These are phyloP conservation scores for Diatrype stigma DNA, from an alignment of 2,329 filamentous ascomycete genomes.

Conservation along the genomic window DNA sequence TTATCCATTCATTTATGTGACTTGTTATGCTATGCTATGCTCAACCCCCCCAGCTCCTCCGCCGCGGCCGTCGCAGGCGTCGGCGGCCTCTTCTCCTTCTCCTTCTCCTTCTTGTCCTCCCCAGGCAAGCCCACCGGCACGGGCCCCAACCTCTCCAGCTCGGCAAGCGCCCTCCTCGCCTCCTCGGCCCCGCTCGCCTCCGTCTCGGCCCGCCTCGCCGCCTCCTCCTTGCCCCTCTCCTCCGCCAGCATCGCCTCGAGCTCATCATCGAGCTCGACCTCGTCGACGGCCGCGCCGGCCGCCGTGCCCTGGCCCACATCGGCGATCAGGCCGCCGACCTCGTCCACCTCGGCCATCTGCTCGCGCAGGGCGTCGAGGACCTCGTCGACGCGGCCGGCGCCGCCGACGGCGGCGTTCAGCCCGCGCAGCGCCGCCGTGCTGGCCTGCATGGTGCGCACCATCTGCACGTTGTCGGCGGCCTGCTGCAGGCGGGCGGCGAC, in stretches of 20 bases:
- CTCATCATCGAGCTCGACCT: conserved; percentile 83
- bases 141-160: conserved; percentile 35
- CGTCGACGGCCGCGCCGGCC: conserved; percentile 69
- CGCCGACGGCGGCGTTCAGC: conserved; percentile 75
- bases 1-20: too few relatives aligned
- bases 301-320: conserved; percentile 47
- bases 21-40: conserved; percentile 6
- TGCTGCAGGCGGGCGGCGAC: conserved; percentile 80
- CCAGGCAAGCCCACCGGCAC: conserved; percentile 31
- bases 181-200: conserved; percentile 44
- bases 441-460: conserved; percentile 78
- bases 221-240: conserved; percentile 49
- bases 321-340: conserved; percentile 72
- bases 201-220: conserved; percentile 35
- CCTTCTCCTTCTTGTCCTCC: conserved; percentile 31
- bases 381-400: conserved; percentile 68
- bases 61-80: conserved; percentile 28
- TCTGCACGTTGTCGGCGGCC: conserved; percentile 77
- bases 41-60: conserved; percentile 28
- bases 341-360: conserved; percentile 77
- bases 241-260: conserved; percentile 68
- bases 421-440: conserved; percentile 67
- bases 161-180: conserved; percentile 45
- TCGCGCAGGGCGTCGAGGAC: conserved; percentile 72
- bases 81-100: conserved; percentile 15